These are phyloP conservation scores for Calonectria pseudoreteaudii DNA, from an alignment of 2,329 filamentous ascomycete genomes.

Conservation along the genomic window DNA sequence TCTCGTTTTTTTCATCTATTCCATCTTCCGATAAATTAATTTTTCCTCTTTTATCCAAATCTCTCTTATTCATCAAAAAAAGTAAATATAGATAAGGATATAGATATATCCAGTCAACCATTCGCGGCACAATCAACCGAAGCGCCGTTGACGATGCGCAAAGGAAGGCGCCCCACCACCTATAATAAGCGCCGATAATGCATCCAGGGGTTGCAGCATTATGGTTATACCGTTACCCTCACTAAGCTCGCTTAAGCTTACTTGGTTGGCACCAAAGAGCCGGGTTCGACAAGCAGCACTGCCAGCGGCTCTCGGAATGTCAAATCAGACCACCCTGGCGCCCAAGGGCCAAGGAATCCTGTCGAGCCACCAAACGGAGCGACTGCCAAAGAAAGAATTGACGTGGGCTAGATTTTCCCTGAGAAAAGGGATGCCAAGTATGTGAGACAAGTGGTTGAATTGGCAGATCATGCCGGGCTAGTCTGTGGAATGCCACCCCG, in stretches of 20 bases:
- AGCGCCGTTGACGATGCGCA: background rate
- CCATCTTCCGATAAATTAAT: background rate
- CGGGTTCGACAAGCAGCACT: background rate
- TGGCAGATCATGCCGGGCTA: background rate
- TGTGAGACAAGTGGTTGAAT: background rate
- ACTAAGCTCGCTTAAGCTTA: conserved; percentile 19
- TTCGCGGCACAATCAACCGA: background rate
- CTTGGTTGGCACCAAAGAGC: background rate
- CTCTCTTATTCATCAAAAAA: background rate
- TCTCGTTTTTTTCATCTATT: background rate
- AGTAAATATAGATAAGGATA: background rate
- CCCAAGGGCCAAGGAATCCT: background rate
- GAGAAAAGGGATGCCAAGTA: background rate
- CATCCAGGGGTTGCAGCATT: background rate
- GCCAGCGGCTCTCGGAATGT: background rate
- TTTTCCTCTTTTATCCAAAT: background rate
- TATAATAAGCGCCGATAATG: background rate
- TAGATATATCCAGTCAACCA: background rate
- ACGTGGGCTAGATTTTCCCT: background rate
- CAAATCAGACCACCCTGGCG: conserved; percentile 2
- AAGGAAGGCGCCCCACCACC: background rate
- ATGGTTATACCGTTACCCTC: background rate
- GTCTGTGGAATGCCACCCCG: background rate
- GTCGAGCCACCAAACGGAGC: background rate
- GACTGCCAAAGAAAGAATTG: background rate